Evolutionary conservation across 306 rosid species (phyloP).

Genomic region (Prunus davidiana): DNA sequence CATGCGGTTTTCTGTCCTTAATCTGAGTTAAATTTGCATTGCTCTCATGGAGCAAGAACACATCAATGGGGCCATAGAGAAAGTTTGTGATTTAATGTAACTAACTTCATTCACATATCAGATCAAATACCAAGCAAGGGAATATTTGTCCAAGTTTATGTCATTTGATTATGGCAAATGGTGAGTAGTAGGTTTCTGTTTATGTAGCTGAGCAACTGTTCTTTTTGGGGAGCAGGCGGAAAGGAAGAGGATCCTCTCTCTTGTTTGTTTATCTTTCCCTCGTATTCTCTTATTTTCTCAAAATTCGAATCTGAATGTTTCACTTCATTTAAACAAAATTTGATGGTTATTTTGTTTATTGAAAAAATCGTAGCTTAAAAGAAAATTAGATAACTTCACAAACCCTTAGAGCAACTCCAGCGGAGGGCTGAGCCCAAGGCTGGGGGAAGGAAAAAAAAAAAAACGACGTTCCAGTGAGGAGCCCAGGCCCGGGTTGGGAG

Average conservation of each 20-base stretch:
- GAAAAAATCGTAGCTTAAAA: too few relatives aligned
- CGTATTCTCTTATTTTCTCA: background rate
- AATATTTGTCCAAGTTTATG: background rate
- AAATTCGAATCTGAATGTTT: background rate
- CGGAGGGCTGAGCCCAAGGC: rapidly evolving
- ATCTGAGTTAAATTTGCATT: background rate
- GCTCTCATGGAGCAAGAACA: background rate
- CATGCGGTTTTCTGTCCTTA: background rate
- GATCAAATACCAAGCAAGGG: background rate
- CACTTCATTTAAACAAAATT: background rate
- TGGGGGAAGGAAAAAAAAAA: too few relatives aligned
- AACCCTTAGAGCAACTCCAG: too few relatives aligned
- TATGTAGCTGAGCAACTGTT: background rate
- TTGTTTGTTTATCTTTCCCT: background rate
- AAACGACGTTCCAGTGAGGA: too few relatives aligned
- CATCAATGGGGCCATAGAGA: background rate
- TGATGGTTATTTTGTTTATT: background rate
- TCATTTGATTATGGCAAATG: background rate
- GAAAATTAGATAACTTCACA: background rate
- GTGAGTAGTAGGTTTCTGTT: background rate
- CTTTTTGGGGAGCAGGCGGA: too few relatives aligned
- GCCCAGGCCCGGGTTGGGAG: too few relatives aligned
- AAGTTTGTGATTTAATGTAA: background rate
- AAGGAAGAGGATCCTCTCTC: background rate
- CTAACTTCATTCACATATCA: background rate